Conservation (phyloP, 2,329 filamentous ascomycete species). For the Penicillium griseofulvum region DNA sequence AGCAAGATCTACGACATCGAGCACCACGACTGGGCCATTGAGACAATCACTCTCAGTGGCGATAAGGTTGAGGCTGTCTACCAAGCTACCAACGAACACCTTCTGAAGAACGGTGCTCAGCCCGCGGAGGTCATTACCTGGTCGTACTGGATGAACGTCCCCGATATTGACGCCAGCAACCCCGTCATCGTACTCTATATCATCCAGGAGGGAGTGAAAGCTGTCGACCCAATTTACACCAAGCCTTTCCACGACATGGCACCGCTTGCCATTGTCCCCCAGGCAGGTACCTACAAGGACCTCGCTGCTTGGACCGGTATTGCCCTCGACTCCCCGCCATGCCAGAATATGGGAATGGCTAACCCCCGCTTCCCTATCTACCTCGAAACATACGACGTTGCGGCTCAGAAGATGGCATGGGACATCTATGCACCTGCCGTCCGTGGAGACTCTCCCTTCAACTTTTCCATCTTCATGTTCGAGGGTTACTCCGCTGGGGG, state of each 20-base stretch:
- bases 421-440: slow-evolving; percentile 38
- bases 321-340: slow-evolving; percentile 35
- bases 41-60: slow-evolving; percentile 47
- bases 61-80: slow-evolving; percentile 53
- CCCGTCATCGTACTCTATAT: slow-evolving; percentile 33
- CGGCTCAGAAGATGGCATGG: slow-evolving; percentile 39
- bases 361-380: slow-evolving; percentile 49
- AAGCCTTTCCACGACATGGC: slow-evolving; percentile 46
- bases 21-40: slow-evolving; percentile 38
- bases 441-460: slow-evolving; percentile 32
- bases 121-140: slow-evolving; percentile 51
- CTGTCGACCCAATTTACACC: slow-evolving; percentile 44
- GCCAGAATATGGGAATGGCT: slow-evolving; percentile 43
- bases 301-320: slow-evolving; percentile 48
- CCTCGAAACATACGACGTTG: slow-evolving; percentile 40
- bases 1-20: slow-evolving; percentile 49
- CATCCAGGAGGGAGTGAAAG: slow-evolving; percentile 35
- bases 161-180: slow-evolving; percentile 25
- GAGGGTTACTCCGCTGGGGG: slow-evolving; percentile 54
- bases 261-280: slow-evolving; percentile 34
- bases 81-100: slow-evolving; percentile 46
- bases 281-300: slow-evolving; percentile 47
- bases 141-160: slow-evolving; percentile 33
- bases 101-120: slow-evolving; percentile 46
- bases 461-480: slow-evolving; percentile 53